Evolutionary conservation across 1,139 yeast genomes (phyloP).

Genomic region (Geotrichum bryndzae): DNA sequence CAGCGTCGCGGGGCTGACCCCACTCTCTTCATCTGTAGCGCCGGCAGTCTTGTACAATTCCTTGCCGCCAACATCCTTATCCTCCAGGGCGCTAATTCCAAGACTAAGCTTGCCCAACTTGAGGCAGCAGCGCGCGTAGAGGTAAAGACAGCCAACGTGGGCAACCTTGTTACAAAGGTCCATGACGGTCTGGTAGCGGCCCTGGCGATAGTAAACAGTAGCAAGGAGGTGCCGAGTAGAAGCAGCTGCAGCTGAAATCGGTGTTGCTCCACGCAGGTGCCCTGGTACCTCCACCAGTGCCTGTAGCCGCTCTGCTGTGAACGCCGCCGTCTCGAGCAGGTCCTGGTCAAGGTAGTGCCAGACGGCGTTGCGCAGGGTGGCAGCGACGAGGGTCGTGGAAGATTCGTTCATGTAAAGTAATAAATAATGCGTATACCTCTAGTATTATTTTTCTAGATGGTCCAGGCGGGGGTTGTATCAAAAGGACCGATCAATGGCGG

Average conservation of each 20-base stretch:
- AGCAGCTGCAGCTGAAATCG: slow-evolving; percentile 21
- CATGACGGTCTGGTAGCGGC: slow-evolving; percentile 52
- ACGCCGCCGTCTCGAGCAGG: slow-evolving; percentile 65
- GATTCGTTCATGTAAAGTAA: not conserved
- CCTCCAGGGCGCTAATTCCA: slow-evolving; percentile 56
- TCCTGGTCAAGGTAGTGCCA: slow-evolving; percentile 70
- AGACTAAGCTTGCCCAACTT: slow-evolving; percentile 51
- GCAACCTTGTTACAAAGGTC: slow-evolving; percentile 33
- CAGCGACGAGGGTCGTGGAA: slow-evolving; percentile 1
- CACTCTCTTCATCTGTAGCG: not conserved
- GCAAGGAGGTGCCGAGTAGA: slow-evolving; percentile 63
- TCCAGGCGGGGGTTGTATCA: not conserved
- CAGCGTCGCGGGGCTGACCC: not conserved
- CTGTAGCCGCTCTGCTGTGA: slow-evolving; percentile 69
- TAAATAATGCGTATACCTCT: not conserved
- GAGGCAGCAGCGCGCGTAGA: slow-evolving; percentile 63
- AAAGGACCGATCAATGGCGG: no score
- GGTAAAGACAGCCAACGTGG: slow-evolving; percentile 66
- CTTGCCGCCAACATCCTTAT: not conserved
- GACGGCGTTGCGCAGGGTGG: slow-evolving; percentile 32
- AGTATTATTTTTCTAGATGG: not conserved
- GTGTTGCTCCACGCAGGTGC: no score
- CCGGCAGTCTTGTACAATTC: slow-evolving; percentile 7
- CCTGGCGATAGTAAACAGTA: slow-evolving; percentile 50
- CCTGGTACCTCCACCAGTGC: slow-evolving; percentile 40